Evolutionary conservation across 345 rosid species (phyloP).

Genomic region (Dipteronia sinensis): DNA sequence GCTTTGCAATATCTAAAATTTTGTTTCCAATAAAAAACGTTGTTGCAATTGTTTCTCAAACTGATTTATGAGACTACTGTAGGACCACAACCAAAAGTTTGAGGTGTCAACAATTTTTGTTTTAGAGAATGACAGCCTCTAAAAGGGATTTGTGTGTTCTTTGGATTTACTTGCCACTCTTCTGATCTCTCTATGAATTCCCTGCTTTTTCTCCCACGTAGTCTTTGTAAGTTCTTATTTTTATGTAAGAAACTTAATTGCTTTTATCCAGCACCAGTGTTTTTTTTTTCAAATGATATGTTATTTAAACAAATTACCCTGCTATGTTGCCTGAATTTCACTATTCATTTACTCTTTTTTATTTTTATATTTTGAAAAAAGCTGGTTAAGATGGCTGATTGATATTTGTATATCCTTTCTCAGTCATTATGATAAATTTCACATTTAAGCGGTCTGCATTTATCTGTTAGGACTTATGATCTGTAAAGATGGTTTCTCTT

Average conservation of each 20-base stretch:
- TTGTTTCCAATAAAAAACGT: too few species aligned
- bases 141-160: neutral
- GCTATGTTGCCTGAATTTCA: neutral
- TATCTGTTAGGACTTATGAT: neutral
- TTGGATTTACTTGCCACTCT: neutral
- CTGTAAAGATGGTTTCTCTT: conserved; percentile 9
- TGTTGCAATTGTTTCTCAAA: too few species aligned
- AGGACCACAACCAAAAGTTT: too few species aligned
- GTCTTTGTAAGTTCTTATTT: neutral
- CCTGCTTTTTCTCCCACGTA: too few species aligned
- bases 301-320: neutral
- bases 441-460: neutral
- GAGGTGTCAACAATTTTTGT: too few species aligned
- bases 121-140: too few species aligned
- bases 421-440: neutral
- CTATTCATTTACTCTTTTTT: neutral
- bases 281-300: neutral
- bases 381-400: neutral
- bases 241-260: neutral
- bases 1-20: too few species aligned
- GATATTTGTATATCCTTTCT: neutral
- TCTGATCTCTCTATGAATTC: neutral
- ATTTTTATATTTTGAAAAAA: neutral
- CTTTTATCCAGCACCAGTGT: neutral
- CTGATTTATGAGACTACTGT: neutral